Conservation (phyloP, 192 early-diverging fungal genomes). For the Chytriomyces sp. region DNA sequence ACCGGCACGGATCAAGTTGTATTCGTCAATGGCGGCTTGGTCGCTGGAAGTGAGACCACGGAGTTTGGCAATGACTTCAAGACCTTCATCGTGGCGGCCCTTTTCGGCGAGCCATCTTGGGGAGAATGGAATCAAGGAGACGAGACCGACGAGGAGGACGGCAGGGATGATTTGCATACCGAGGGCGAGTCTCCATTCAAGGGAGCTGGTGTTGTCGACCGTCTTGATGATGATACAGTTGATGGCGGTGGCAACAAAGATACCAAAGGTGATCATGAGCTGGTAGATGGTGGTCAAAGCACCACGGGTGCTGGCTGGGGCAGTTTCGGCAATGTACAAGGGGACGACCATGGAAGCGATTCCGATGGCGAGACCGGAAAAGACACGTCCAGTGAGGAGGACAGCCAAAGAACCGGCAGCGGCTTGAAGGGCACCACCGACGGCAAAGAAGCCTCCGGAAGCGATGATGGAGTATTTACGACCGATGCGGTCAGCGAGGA, state of each 20-base stretch:
- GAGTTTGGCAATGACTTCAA: no score
- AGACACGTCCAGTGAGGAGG: conserved; percentile 65
- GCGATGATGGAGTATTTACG: conserved; percentile 31
- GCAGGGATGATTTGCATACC: conserved; percentile 84
- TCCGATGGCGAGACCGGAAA: no score
- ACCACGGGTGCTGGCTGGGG: conserved; percentile 83
- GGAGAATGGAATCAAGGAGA: conserved; percentile 75
- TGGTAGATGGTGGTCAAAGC: conserved; percentile 72
- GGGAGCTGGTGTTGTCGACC: conserved; percentile 42
- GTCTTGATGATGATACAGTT: conserved; percentile 17
- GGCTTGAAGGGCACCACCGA: no score
- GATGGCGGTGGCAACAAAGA: no score
- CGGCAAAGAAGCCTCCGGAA: conserved; percentile 19
- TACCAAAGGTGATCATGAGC: conserved; percentile 44
- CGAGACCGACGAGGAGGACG: conserved; percentile 67
- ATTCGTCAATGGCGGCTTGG: conserved; percentile 47
- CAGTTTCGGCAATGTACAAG: conserved; percentile 33
- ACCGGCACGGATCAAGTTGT: conserved; percentile 54
- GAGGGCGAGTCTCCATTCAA: conserved; percentile 79
- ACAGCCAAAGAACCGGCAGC: conserved; percentile 59
- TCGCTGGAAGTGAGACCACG: no score
- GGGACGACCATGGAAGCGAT: no score
- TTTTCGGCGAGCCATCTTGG: conserved; percentile 25
- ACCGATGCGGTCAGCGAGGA: not conserved
- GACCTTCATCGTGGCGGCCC: no score